Evolutionary conservation across 1,284 basidiomycete genomes (phyloP), one percentile per base, ranked within the genome.

Genomic region (Waitea zeae): DNA sequence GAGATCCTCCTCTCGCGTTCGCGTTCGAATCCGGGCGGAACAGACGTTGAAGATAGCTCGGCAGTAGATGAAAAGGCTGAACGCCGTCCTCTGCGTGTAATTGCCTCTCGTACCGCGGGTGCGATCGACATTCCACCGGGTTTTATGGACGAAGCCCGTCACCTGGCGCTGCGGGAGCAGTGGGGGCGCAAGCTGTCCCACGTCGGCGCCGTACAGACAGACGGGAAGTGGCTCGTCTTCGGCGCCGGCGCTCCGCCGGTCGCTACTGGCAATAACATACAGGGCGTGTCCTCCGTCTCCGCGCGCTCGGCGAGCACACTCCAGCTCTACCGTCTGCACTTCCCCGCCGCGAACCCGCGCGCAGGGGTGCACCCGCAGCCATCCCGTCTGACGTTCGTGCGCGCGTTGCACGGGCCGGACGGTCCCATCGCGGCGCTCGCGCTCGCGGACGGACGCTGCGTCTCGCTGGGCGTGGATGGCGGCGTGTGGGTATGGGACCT

Each of bases 401-500:
- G 78, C 37, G 70, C 63, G 34, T 50, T 84, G 20, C 62, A 74
- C 46, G 78, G 80, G 5, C 77, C 77, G 37, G 56, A 58, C 2
- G 70, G 73, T 3, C 64, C 75, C 9, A 61, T 81, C n/a, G 62
- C 64, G 3, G 63, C 76, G 4, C 61, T 84, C 12, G 63, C 74
- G 11, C 58, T 84, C 20, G 70, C 81, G 17, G 81, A 84, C 48
- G 81, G 81, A 13, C 69, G 81, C 2, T 86, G 81, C 43, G 74
- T 86, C 12, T 75, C 75, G 43, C 53, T 81, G 15, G 70, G 75
- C 7, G 54, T 56, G 26, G 70, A 80, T 46, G 78, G 79, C 18
- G 68, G 67, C 44, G 62, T 86, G 28, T 82, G 79, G 77, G 75
- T 80, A 2, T 86, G 81, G 81, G 80, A 86, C 52, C 57, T 86